phyloP scores from a whole-genome alignment of 495 filamentous ascomycete species.

The Diplogelasinospora grovesii region DNA sequence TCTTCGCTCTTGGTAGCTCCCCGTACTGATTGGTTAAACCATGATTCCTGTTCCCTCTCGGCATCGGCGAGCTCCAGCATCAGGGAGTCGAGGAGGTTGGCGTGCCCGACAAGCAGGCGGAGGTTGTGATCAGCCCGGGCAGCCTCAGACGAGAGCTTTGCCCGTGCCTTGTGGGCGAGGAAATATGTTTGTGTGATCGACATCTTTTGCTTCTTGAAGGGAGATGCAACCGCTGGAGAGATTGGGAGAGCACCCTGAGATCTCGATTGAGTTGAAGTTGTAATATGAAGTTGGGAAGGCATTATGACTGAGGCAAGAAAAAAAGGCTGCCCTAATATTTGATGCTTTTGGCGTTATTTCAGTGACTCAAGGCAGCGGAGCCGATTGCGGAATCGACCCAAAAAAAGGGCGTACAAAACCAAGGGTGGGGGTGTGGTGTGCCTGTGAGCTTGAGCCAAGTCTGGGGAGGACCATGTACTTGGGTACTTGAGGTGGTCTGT shows the following conservation, averaged over 20 bases:
- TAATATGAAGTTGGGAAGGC: slow-evolving; percentile 22
- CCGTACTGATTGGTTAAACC: slow-evolving; percentile 94
- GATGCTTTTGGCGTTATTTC: slow-evolving; percentile 17
- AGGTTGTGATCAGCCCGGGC: slow-evolving; percentile 87
- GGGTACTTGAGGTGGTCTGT: not conserved
- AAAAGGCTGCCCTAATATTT: slow-evolving; percentile 17
- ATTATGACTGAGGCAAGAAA: slow-evolving; percentile 15
- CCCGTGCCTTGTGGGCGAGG: slow-evolving; percentile 89
- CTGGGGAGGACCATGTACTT: not conserved
- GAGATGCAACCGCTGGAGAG: slow-evolving; percentile 16
- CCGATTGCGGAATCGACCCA: slow-evolving; percentile 24
- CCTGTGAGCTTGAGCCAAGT: not conserved
- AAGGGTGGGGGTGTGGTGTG: slow-evolving; percentile 14
- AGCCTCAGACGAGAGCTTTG: slow-evolving; percentile 91
- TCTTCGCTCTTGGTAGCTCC: slow-evolving; percentile 58
- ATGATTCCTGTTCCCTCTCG: slow-evolving; percentile 90
- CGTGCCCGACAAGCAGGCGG: slow-evolving; percentile 86
- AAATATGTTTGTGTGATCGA: slow-evolving; percentile 96
- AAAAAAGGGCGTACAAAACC: slow-evolving; percentile 5
- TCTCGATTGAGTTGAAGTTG: slow-evolving; percentile 16
- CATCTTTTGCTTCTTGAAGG: slow-evolving; percentile 58
- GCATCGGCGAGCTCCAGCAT: slow-evolving; percentile 95
- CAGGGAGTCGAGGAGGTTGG: slow-evolving; percentile 92
- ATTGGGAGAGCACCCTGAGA: slow-evolving; percentile 10
- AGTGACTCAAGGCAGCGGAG: slow-evolving; percentile 26